phyloP scores from a whole-genome alignment of 2,329 filamentous ascomycete species.

The Alternaria hordeiaustralica region DNA sequence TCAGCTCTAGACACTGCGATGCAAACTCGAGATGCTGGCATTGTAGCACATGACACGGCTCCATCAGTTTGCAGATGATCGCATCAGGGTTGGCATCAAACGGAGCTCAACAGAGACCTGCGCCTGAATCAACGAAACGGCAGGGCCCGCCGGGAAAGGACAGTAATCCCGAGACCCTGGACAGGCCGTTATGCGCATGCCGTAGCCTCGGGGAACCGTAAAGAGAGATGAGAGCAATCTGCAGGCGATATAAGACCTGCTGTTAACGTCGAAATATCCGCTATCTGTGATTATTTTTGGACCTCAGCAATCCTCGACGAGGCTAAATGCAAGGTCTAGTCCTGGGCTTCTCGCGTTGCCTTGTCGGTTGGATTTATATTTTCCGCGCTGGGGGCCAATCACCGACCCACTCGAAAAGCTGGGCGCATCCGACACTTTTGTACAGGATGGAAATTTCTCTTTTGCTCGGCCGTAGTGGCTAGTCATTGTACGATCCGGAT shows the following conservation, averaged over 20 bases:
- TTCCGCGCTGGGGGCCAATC: constrained; percentile 29
- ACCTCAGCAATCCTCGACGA: constrained; percentile 23
- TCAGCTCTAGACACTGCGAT: background rate
- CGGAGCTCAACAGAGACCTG: constrained; percentile 2
- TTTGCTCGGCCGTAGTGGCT: constrained; percentile 11
- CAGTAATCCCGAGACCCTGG: constrained; percentile 23
- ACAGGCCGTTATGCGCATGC: constrained; percentile 30
- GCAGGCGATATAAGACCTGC: constrained; percentile 39
- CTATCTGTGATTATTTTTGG: constrained; percentile 41
- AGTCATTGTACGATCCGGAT: constrained; percentile 6
- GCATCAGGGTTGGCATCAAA: background rate
- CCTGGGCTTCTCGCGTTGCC: constrained; percentile 27
- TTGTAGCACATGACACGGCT: background rate
- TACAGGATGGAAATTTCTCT: background rate
- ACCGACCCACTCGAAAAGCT: constrained; percentile 17
- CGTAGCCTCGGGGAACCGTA: constrained; percentile 36
- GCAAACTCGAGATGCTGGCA: constrained; percentile 1
- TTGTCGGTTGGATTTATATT: constrained; percentile 29
- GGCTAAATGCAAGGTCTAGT: constrained; percentile 38
- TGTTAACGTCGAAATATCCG: constrained; percentile 46
- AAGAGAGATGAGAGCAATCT: constrained; percentile 44
- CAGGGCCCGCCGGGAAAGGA: constrained; percentile 25
- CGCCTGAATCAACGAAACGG: constrained; percentile 21
- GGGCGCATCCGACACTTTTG: background rate
- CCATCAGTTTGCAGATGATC: constrained; percentile 1